phyloP scores from a whole-genome alignment of 1,139 yeast species.

The Dujonia santamariae region DNA sequence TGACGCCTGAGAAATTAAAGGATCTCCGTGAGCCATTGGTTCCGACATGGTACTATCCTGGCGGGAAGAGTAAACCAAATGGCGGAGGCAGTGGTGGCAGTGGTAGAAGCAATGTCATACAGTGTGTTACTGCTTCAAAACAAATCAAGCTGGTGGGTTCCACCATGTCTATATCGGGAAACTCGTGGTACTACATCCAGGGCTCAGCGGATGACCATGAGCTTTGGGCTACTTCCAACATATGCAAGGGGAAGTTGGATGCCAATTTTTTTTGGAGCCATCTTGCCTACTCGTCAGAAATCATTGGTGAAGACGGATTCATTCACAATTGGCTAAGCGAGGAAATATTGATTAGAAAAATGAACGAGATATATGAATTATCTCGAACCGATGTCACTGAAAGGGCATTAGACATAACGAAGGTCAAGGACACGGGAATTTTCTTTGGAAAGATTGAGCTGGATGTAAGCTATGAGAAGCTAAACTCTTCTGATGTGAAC shows the following conservation, averaged over 20 bases:
- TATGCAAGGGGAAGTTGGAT: conserved; percentile 39
- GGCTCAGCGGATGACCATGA: conserved; percentile 97
- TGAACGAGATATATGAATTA: conserved; percentile 13
- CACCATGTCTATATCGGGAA: conserved; percentile 41
- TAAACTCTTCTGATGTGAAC: conserved; percentile 4
- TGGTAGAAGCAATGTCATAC: conserved; percentile 36
- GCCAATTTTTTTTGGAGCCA: conserved; percentile 60
- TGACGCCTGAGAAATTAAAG: conserved; percentile 28
- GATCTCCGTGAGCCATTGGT: conserved; percentile 48
- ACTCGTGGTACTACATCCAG: conserved; percentile 58
- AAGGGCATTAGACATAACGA: conserved; percentile 11
- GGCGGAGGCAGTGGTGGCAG: conserved; percentile 15
- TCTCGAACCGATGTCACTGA: background rate
- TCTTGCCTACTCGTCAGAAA: conserved; percentile 14
- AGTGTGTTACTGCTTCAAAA: conserved; percentile 65
- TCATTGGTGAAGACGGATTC: conserved; percentile 27
- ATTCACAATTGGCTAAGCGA: conserved; percentile 37
- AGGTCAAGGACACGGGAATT: conserved; percentile 24
- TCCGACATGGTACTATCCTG: conserved; percentile 74
- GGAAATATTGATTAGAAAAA: conserved; percentile 14
- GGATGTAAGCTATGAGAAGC: conserved; percentile 13
- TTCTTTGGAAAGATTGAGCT: conserved; percentile 25
- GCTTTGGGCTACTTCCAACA: conserved; percentile 59
- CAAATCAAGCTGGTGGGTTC: conserved; percentile 39
- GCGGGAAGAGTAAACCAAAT: conserved; percentile 27